Percentiles rank a stretch among this genome's conserved stretches.
Conservation (phyloP, 805 yeast genomes). For the Saccharomyces jurei region DNA sequence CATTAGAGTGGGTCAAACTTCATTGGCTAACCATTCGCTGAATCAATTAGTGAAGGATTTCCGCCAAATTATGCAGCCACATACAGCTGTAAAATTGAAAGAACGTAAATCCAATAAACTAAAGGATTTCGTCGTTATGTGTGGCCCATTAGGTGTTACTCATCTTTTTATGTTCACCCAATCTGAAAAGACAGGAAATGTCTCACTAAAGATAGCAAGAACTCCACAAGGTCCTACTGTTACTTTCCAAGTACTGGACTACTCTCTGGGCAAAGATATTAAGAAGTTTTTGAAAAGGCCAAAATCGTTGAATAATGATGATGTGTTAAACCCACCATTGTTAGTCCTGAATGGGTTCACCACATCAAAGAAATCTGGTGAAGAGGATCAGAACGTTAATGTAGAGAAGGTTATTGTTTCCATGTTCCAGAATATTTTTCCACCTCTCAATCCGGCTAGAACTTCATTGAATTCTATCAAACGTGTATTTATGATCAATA, state of each 20-base stretch:
- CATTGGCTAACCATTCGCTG: conserved; percentile 60
- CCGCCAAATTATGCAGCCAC: conserved; percentile 90
- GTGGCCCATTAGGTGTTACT: conserved; percentile 91
- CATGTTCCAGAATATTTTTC: conserved; percentile 91
- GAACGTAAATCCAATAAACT: conserved; percentile 83
- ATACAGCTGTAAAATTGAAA: conserved; percentile 80
- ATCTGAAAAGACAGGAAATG: conserved; percentile 64
- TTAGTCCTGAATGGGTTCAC: conserved; percentile 88
- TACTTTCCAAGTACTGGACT: conserved; percentile 68
- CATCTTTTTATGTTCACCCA: conserved; percentile 85
- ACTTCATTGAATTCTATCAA: conserved; percentile 68
- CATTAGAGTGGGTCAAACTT: conserved; percentile 60
- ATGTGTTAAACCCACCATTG: conserved; percentile 73
- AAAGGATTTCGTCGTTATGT: conserved; percentile 95
- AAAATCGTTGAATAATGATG: conserved; percentile 65
- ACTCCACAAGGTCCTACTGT: conserved; percentile 94
- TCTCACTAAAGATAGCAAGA: conserved; percentile 74
- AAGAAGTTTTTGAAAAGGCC: conserved; percentile 64
- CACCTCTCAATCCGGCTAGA: conserved; percentile 81
- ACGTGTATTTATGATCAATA: conserved; percentile 78
- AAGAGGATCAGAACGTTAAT: conserved; percentile 29
- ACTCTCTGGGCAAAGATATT: conserved; percentile 81
- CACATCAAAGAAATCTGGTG: conserved; percentile 10
- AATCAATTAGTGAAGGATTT: conserved; percentile 81
- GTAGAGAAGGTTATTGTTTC: conserved; percentile 81